Percentiles rank a stretch among this genome's conserved stretches.
phyloP scores from a whole-genome alignment of 352 stramenopile species.

The Pythium dissotocum region DNA sequence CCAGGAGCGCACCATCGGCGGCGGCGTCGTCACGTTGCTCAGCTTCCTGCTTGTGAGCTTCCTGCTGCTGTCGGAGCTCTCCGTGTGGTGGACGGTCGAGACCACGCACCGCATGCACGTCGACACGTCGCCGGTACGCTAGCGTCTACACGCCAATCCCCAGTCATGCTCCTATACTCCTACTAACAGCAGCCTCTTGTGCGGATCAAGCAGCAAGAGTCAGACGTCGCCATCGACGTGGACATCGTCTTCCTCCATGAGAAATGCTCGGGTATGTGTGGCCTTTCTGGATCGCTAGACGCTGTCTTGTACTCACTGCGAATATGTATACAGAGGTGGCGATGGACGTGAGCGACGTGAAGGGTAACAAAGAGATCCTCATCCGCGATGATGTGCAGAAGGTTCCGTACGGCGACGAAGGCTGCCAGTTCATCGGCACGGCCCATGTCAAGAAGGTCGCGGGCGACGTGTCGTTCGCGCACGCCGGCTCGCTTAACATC shows the following conservation, averaged over 20 bases:
- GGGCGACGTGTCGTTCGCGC: slow-evolving; percentile 83
- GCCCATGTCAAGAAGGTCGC: slow-evolving; percentile 83
- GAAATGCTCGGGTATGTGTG: slow-evolving; percentile 54
- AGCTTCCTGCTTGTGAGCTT: slow-evolving; percentile 74
- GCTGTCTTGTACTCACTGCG: not conserved
- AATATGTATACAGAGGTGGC: slow-evolving; percentile 51
- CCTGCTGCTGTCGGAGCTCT: slow-evolving; percentile 82
- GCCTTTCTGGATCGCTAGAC: too few species aligned
- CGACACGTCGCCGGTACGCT: slow-evolving; percentile 72
- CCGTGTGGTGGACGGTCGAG: slow-evolving; percentile 83
- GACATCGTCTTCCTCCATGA: slow-evolving; percentile 85
- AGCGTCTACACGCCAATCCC: not conserved
- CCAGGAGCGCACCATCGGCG: slow-evolving; percentile 85
- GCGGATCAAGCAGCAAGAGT: slow-evolving; percentile 61
- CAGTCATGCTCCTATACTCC: not conserved
- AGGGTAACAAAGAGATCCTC: slow-evolving; percentile 85
- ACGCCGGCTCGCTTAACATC: slow-evolving; percentile 82
- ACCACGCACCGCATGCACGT: slow-evolving; percentile 89
- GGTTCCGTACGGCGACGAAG: slow-evolving; percentile 59
- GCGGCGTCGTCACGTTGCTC: slow-evolving; percentile 79
- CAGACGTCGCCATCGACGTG: slow-evolving; percentile 75
- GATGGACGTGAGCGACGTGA: slow-evolving; percentile 84
- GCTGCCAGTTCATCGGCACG: slow-evolving; percentile 70
- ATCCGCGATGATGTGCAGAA: slow-evolving; percentile 65
- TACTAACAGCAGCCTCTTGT: not conserved